phyloP scores from a whole-genome alignment of 257 asterid species.

The Petrea volubilis region DNA sequence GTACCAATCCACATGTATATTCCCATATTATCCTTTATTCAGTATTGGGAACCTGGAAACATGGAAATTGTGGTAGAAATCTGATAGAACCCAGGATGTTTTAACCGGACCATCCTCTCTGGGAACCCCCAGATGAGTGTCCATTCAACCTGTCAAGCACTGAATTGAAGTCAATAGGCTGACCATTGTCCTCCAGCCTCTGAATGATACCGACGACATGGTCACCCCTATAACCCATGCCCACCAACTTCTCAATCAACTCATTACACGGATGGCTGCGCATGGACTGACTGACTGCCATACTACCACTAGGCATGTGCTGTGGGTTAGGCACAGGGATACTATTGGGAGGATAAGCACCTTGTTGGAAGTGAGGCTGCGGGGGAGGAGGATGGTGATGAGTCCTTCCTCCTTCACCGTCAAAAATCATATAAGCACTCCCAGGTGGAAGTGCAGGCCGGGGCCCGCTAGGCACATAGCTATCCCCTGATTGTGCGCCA shows the following conservation, averaged over 20 bases:
- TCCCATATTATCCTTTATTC: slow-evolving; percentile 32
- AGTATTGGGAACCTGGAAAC: background rate
- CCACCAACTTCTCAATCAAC: slow-evolving; percentile 77
- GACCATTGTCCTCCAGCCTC: slow-evolving; percentile 94
- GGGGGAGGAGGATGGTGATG: slow-evolving; percentile 58
- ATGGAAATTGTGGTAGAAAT: background rate
- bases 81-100: background rate
- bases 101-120: slow-evolving; percentile 78
- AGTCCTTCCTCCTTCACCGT: slow-evolving; percentile 68
- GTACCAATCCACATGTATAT: slow-evolving; percentile 21
- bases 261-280: slow-evolving; percentile 76
- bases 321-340: slow-evolving; percentile 54
- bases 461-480: slow-evolving; percentile 60
- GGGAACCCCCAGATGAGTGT: slow-evolving; percentile 74
- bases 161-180: slow-evolving; percentile 73
- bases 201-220: slow-evolving; percentile 66
- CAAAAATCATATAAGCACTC: slow-evolving; percentile 66
- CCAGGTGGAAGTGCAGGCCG: slow-evolving; percentile 64
- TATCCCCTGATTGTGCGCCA: slow-evolving; percentile 59
- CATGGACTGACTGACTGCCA: slow-evolving; percentile 46
- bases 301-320: slow-evolving; percentile 48
- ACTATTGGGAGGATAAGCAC: slow-evolving; percentile 62
- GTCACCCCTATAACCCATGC: slow-evolving; percentile 91
- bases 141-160: slow-evolving; percentile 84
- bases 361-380: slow-evolving; percentile 71